Evolutionary conservation across 176 grass and related monocot species (phyloP), one percentile per base, ranked within the genome.

Genomic region (Carex pumila): DNA sequence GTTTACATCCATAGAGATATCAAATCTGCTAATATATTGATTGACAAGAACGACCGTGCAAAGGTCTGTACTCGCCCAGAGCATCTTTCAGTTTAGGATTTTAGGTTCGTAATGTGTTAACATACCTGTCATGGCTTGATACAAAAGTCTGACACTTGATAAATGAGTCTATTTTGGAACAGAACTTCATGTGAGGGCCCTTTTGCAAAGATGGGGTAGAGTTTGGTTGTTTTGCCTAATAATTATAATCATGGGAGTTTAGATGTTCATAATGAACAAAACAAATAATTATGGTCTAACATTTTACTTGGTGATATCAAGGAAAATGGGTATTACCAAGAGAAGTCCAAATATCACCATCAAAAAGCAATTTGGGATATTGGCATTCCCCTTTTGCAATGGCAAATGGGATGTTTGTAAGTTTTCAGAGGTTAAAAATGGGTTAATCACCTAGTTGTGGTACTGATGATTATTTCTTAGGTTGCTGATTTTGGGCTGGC

Each of bases 401-500:
- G 45, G 36, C 15, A 71, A 43, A n/a, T 52, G 4, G 19, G n/a
- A 52, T 50, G n/a, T 52, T 50, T 74, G n/a, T 52, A 74, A 49
- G n/a, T 73, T 74, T 36, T 52, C n/a, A 50, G 70, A 15, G n/a
- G 71, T 76, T 73, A 25, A 29, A 76, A 76, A 30, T 76, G 72
- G 47, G 34, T 70, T 37, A 41, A 5, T 76, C 4, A 54, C 49
- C 12, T 76, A 2, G 19, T 76, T 76, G 5, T 76, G 49, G 3
- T 13, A 53, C 31, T 76, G 45, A 31, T 32, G 4, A 18, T 21
- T 37, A 67, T 82, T 82, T 62, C 7, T 50, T 85, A 95, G 95
- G 95, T 98, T 91, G 95, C 95, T 84, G 95, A 98, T 84, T 98
- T 98, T 88, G 95, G 95, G 66, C 87, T 93, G 84, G 82, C 95